These are phyloP conservation scores for Mallotus repandus DNA, from an alignment of 441 rosid species.

Conservation along the genomic window DNA sequence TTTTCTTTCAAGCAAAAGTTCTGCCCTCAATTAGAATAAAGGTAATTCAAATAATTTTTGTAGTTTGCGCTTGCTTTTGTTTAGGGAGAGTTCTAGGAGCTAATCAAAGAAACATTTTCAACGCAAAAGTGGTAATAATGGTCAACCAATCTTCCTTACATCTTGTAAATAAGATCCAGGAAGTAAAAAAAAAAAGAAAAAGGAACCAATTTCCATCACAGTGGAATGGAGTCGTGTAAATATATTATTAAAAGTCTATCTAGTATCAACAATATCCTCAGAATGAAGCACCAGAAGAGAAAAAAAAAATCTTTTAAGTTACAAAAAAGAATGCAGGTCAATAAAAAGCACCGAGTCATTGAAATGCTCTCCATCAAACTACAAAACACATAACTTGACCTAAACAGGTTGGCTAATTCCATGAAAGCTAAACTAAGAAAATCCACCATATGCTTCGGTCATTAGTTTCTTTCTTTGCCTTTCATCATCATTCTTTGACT, in stretches of 20 bases:
- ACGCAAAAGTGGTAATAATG: too few species aligned
- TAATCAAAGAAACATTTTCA: too few species aligned
- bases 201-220: conserved; percentile 10
- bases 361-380: conserved; percentile 18
- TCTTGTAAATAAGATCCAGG: too few species aligned
- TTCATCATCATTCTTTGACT: conserved; percentile 31
- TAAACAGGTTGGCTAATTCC: conserved; percentile 38
- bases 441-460: conserved; percentile 23
- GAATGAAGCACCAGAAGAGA: conserved; percentile 18
- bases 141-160: too few species aligned
- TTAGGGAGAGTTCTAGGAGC: too few species aligned
- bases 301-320: conserved; percentile 23
- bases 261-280: conserved; percentile 21
- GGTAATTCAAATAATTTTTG: too few species aligned
- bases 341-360: conserved; percentile 13
- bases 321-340: conserved; percentile 46
- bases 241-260: conserved; percentile 25
- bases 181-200: too few species aligned
- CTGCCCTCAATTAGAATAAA: too few species aligned
- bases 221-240: conserved; percentile 3
- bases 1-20: too few species aligned
- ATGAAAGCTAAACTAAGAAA: conserved; percentile 30
- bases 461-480: conserved; percentile 31
- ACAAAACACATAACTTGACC: conserved; percentile 27
- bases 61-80: too few species aligned